Base-by-base conservation (phyloP, 2,329 filamentous ascomycete genomes). In the Calycina herbarum region DNA sequence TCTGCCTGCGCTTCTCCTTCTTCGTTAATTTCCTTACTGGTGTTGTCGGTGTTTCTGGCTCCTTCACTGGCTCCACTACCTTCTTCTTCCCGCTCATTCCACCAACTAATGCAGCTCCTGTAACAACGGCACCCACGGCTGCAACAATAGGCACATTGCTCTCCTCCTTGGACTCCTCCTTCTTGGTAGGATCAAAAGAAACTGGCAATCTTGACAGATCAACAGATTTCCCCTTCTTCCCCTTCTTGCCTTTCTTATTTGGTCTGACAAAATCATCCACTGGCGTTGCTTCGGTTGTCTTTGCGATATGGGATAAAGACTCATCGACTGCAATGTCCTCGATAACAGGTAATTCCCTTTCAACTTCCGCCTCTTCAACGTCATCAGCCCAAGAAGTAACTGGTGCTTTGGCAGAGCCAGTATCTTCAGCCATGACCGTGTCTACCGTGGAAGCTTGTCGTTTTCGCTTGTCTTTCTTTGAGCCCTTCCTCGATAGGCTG, bases 171-270 rank as follows among this genome's bases (percentile, higher is more conserved):
- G 65, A 56, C 13, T 45, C 13, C 7, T 69, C 63, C 11, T 63
- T 64, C 42, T 64, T 66, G 40, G 62, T 33, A 24, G 60, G 54
- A 61, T 63, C 59, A 40, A 40, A 63, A 54, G 31, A 60, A 33
- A 63, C 62, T 31, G 64, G 61, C 11, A 60, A 54, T 31, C 62
- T 65, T 31, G 63, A 67, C 27, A 61, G 62, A 15, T 67, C 67
- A 24, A 35, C 51, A n/a, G 62, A 70, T 56, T 68, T 72, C 69
- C 66, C 75, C 74, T 73, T 74, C 68, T 77, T 78, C 29, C 74
- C 70, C 60, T 78, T 81, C 74, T 78, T 81, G 57, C 75, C 78
- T 61, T 79, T 79, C 65, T 78, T 77, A 24, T 70, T 71, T 57
- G 73, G 72, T 58, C 73, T 68, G 13, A 73, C 61, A 59, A 73